Conservation (phyloP, 768 basidiomycete genomes). For the Leccinellum albellum region DNA sequence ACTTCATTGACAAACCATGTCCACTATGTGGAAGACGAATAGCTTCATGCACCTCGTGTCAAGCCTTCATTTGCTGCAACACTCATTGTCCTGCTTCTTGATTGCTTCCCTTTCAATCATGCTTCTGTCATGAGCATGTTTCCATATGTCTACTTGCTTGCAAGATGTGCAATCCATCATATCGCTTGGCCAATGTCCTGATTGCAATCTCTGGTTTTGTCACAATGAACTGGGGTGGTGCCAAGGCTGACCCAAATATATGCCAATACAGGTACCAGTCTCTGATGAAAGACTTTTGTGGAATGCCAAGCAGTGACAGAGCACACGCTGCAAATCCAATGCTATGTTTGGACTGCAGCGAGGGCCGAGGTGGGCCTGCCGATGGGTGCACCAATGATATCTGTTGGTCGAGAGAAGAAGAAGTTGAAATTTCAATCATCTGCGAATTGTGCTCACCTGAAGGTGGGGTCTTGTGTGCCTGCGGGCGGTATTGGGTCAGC, state of each 20-base stretch:
- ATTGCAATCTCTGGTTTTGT: slow-evolving; percentile 21
- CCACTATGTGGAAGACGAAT: slow-evolving; percentile 12
- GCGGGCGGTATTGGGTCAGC: slow-evolving; percentile 15
- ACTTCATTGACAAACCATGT: background rate
- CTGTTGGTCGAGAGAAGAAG: slow-evolving; percentile 17
- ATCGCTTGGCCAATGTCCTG: slow-evolving; percentile 17
- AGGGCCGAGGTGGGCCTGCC: background rate
- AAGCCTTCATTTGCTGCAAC: slow-evolving; percentile 16
- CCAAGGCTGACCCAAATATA: slow-evolving; percentile 16
- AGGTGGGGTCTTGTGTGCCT: slow-evolving; percentile 20
- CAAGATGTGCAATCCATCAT: background rate
- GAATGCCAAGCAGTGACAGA: slow-evolving; percentile 3
- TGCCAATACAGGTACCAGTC: too few relatives aligned
- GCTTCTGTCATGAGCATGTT: background rate
- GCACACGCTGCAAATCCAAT: slow-evolving; percentile 14
- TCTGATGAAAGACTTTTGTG: background rate
- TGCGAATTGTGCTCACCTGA: slow-evolving; percentile 17
- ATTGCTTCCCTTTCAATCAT: slow-evolving; percentile 15
- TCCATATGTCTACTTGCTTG: slow-evolving; percentile 1
- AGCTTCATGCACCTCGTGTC: slow-evolving; percentile 9
- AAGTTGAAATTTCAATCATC: slow-evolving; percentile 4
- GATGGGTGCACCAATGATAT: slow-evolving; percentile 2
- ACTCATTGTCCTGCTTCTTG: slow-evolving; percentile 13
- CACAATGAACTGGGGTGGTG: slow-evolving; percentile 20
- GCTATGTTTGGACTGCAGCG: background rate